Percentiles rank a stretch among this genome's conserved stretches.
These are phyloP conservation scores for Urtica urens DNA, from an alignment of 306 rosid species.

Conservation along the genomic window DNA sequence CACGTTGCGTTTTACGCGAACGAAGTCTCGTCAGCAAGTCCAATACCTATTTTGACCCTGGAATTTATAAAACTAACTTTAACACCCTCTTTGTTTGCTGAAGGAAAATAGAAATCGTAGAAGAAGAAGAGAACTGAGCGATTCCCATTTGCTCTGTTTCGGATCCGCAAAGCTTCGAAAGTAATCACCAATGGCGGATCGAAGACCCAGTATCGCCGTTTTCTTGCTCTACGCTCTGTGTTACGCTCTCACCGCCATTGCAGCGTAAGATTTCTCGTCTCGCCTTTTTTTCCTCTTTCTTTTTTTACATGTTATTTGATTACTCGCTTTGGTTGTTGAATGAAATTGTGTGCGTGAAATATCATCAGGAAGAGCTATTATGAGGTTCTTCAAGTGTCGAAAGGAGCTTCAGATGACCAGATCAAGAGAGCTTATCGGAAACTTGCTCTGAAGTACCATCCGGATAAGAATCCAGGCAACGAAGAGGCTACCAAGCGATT, in stretches of 20 bases:
- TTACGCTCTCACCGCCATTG: slow-evolving; percentile 56
- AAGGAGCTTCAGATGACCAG: slow-evolving; percentile 86
- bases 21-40: slow-evolving; percentile 14
- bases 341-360: no score
- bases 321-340: no score
- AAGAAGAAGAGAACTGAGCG: not conserved
- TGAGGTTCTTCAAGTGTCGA: slow-evolving; percentile 70
- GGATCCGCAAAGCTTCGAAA: slow-evolving; percentile 10
- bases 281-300: not conserved
- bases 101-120: not conserved
- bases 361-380: slow-evolving; percentile 65
- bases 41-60: slow-evolving; percentile 7
- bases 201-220: slow-evolving; percentile 31
- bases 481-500: slow-evolving; percentile 82
- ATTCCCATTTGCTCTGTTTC: slow-evolving; percentile 3
- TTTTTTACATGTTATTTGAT: not conserved
- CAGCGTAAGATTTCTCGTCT: slow-evolving; percentile 33
- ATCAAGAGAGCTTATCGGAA: slow-evolving; percentile 92
- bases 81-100: slow-evolving; percentile 6
- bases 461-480: slow-evolving; percentile 91
- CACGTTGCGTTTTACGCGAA: slow-evolving; percentile 49
- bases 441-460: slow-evolving; percentile 93
- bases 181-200: slow-evolving; percentile 52
- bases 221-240: slow-evolving; percentile 48
- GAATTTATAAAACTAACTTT: slow-evolving; percentile 15